Conservation (phyloP, 345 rosid genomes). For the Brassica cretica region DNA sequence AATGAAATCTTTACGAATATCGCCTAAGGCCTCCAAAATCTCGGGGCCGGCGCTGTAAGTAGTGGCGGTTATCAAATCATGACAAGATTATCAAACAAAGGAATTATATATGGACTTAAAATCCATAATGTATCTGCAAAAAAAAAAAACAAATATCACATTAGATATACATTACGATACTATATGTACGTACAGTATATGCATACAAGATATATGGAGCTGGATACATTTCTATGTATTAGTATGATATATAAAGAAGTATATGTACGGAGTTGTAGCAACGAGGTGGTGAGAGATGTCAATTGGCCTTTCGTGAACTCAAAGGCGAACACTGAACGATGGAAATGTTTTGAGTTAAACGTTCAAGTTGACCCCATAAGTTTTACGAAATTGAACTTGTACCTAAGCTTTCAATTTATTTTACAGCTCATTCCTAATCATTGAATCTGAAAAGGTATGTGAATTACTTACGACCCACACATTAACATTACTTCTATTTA, state of each 20-base stretch:
- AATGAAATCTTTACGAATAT: too few relatives aligned
- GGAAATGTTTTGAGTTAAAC: conserved; percentile 10
- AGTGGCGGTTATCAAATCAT: neutral
- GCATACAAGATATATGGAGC: neutral
- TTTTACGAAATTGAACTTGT: conserved; percentile 17
- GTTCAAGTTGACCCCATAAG: conserved; percentile 22
- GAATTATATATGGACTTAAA: neutral
- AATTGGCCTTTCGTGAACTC: conserved; percentile 34
- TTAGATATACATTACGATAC: neutral
- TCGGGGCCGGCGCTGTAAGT: too few relatives aligned
- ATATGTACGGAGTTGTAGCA: conserved; percentile 31
- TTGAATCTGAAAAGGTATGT: conserved; percentile 17
- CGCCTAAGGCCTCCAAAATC: too few relatives aligned
- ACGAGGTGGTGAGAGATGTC: conserved; percentile 20
- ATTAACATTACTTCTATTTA: neutral
- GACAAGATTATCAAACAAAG: neutral
- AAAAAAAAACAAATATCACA: neutral
- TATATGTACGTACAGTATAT: neutral
- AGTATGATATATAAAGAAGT: conserved; percentile 16
- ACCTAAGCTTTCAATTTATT: conserved; percentile 13
- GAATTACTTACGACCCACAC: conserved; percentile 11
- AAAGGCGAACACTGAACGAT: conserved; percentile 28
- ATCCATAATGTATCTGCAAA: neutral
- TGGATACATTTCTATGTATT: neutral
- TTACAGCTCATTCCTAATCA: conserved; percentile 27